These are phyloP conservation scores for Neopestalotiopsis sp. DNA, from an alignment of 2,329 filamentous ascomycete genomes.

Conservation along the genomic window DNA sequence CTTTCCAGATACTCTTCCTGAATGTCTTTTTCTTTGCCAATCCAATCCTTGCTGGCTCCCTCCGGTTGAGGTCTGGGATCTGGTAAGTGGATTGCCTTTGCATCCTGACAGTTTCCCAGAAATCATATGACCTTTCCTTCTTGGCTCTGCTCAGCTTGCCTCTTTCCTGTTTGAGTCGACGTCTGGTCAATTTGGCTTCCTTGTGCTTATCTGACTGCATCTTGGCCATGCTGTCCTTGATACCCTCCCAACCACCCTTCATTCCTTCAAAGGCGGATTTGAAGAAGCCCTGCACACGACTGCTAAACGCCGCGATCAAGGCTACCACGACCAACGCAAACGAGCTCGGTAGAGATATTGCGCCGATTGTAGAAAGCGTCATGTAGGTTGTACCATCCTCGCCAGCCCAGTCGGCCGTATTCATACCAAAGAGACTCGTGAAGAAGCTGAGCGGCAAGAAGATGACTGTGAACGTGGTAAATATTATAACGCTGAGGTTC, in stretches of 20 bases:
- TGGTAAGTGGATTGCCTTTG: conserved; percentile 38
- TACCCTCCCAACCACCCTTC: conserved; percentile 18
- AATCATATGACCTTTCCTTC: conserved; percentile 44
- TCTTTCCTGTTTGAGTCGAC: conserved; percentile 27
- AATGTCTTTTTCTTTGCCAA: conserved; percentile 27
- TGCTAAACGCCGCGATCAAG: conserved; percentile 62
- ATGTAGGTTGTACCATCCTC: conserved; percentile 44
- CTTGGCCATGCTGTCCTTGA: conserved; percentile 25
- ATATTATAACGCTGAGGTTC: conserved; percentile 69
- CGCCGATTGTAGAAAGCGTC: conserved; percentile 50
- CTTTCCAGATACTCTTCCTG: conserved; percentile 22
- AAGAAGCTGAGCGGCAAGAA: conserved; percentile 71
- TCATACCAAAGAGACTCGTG: conserved; percentile 70
- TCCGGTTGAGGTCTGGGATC: conserved; percentile 44
- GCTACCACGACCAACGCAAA: conserved; percentile 54
- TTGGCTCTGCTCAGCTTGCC: conserved; percentile 26
- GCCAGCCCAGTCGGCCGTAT: conserved; percentile 65
- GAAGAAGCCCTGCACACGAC: conserved; percentile 43
- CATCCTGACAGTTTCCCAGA: conserved; percentile 44
- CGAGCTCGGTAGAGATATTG: conserved; percentile 55
- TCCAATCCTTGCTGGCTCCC: conserved; percentile 24
- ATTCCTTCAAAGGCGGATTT: conserved; percentile 30
- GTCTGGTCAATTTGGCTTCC: conserved; percentile 30
- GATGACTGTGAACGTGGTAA: conserved; percentile 68
- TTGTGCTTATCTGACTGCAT: conserved; percentile 35